A percentile compares a stretch with the other conserved stretches of the same genome.
Conservation (phyloP, 2,329 filamentous ascomycete genomes). For the Colletotrichum lentis region DNA sequence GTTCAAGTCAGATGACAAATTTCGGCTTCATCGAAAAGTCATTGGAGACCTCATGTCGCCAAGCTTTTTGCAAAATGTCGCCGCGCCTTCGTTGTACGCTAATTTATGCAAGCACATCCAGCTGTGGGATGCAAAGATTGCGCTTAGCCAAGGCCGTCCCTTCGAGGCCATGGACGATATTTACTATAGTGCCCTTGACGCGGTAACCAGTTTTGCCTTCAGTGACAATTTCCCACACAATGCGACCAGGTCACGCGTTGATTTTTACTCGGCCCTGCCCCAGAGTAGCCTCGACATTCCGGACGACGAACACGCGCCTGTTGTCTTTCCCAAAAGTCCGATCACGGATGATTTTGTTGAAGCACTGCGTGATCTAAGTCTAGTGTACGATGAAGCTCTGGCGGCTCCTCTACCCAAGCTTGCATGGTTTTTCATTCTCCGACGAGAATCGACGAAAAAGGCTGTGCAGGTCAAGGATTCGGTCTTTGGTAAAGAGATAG, state of each 20-base stretch:
- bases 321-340: background rate
- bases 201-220: conserved; percentile 44
- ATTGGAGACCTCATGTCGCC: conserved; percentile 51
- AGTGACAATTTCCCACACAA: conserved; percentile 31
- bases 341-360: background rate
- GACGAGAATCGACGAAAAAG: background rate
- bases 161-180: conserved; percentile 45
- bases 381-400: background rate
- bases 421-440: background rate
- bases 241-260: background rate
- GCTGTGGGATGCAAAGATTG: conserved; percentile 47
- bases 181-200: conserved; percentile 44
- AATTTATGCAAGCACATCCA: conserved; percentile 44
- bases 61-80: conserved; percentile 46
- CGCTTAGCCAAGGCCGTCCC: conserved; percentile 43
- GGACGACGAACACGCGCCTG: background rate
- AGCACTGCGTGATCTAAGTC: background rate
- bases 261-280: background rate
- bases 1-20: conserved; percentile 43
- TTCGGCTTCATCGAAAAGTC: conserved; percentile 46
- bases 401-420: background rate
- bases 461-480: background rate
- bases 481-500: background rate
- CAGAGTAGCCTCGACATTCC: background rate
- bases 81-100: conserved; percentile 47